Evolutionary conservation across 1,284 basidiomycete species (phyloP).

Genomic region (Ganoderma lucidum): DNA sequence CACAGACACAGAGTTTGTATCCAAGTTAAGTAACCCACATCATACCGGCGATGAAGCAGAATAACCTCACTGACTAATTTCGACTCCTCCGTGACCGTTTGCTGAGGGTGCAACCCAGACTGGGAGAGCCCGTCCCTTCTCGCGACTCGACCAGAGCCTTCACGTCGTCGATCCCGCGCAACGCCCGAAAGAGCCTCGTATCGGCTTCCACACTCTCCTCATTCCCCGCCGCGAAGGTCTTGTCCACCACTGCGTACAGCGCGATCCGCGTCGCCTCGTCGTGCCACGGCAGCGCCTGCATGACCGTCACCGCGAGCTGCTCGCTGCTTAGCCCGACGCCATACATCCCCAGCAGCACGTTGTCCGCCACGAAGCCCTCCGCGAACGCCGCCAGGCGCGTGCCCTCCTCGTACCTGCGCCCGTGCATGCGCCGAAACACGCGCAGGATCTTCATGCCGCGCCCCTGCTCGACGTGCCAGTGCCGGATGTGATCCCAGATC

Average conservation of each 20-base stretch:
- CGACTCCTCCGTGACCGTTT: background rate
- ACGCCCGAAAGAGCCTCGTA: background rate
- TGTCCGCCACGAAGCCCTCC: slow-evolving; percentile 4
- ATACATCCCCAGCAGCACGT: slow-evolving; percentile 10
- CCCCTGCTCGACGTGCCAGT: background rate
- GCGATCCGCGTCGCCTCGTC: background rate
- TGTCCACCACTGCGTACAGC: background rate
- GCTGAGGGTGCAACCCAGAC: background rate
- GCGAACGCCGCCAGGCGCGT: slow-evolving; percentile 10
- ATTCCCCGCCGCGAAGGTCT: slow-evolving; percentile 8
- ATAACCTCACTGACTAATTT: background rate
- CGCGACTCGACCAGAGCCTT: background rate
- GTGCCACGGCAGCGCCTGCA: slow-evolving; percentile 13
- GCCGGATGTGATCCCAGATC: slow-evolving; percentile 16
- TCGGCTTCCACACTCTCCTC: background rate
- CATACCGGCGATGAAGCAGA: background rate
- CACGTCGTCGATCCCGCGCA: slow-evolving; percentile 5
- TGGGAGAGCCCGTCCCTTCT: background rate
- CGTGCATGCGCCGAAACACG: slow-evolving; percentile 9
- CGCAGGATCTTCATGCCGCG: slow-evolving; percentile 5
- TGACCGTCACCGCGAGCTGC: slow-evolving; percentile 2
- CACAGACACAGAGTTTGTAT: background rate
- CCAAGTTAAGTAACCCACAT: background rate
- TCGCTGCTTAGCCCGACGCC: slow-evolving; percentile 4
- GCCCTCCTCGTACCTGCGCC: slow-evolving; percentile 12